These are phyloP conservation scores for Calonectria hongkongensis DNA, from an alignment of 2,329 filamentous ascomycete genomes.

Conservation along the genomic window DNA sequence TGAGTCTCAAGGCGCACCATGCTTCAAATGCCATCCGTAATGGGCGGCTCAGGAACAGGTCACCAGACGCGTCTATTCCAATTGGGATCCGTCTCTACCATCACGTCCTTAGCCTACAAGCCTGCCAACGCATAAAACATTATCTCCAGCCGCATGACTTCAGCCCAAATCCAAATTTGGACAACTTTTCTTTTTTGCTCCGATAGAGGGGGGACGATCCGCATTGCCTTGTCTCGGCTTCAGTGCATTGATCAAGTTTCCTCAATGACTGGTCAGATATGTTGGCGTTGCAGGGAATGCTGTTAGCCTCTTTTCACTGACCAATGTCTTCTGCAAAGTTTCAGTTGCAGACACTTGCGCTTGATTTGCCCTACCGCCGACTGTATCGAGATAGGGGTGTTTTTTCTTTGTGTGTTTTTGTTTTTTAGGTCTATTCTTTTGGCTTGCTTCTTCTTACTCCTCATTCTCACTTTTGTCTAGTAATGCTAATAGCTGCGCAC, in stretches of 20 bases:
- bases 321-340: slow-evolving; percentile 14
- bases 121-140: slow-evolving; percentile 55
- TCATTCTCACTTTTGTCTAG: not conserved
- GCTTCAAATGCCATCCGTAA: slow-evolving; percentile 46
- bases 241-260: slow-evolving; percentile 44
- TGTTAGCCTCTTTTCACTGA: slow-evolving; percentile 18
- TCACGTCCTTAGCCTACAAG: slow-evolving; percentile 38
- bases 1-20: slow-evolving; percentile 43
- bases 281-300: slow-evolving; percentile 35
- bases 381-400: slow-evolving; percentile 12
- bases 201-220: slow-evolving; percentile 40
- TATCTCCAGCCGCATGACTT: slow-evolving; percentile 52
- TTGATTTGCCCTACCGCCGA: slow-evolving; percentile 28
- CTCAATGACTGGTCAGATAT: slow-evolving; percentile 50
- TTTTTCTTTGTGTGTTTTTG: slow-evolving; percentile 11
- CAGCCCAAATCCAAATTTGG: slow-evolving; percentile 43
- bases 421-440: not conserved
- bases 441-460: not conserved
- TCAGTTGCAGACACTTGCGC: slow-evolving; percentile 1
- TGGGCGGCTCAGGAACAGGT: slow-evolving; percentile 49
- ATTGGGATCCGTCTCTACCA: slow-evolving; percentile 44
- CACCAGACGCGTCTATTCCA: slow-evolving; percentile 51
- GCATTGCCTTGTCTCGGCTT: slow-evolving; percentile 44
- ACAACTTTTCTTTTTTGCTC: slow-evolving; percentile 44
- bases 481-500: not conserved